Evolutionary conservation across 495 filamentous ascomycete species (phyloP), one percentile per base, ranked within the genome.

Genomic region (Penicillium ochrochloron): DNA sequence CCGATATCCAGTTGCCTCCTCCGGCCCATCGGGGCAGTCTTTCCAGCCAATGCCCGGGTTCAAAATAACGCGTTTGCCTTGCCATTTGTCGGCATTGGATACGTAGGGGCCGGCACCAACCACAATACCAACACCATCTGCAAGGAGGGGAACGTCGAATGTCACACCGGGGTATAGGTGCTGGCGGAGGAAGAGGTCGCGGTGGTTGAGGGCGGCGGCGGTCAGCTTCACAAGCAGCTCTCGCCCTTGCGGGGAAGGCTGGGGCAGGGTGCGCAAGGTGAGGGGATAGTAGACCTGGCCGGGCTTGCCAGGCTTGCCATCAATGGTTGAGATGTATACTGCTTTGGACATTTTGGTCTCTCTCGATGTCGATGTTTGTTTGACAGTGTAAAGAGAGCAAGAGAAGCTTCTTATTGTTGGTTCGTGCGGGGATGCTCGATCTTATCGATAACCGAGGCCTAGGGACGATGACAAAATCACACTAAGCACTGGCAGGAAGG

Each of bases 141-240:
- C 85, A 31, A 94, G 82, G 29, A 97, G 77, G 0, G 94, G 92
- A 33, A 85, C 75, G 55, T 84, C 79, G 74, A 96, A 96, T 17
- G 91, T 87, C 62, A 90, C 86, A 56, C 85, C 88, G 1, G 94
- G 94, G 82, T 97, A 97, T 12, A 96, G 86, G 69, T 93, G 89
- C 72, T 94, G 92, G 60, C 93, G 91, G 75, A 95, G 89, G 83
- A 96, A 96, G 69, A 94, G 84, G 75, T 97, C 93, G 59, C 92
- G 90, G 80, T 97, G 94, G 79, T 97, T 97, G 59, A 97, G 87
- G 17, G 93, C 87, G 10, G 89, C 90, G 48, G 92, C 90, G 35
- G 83, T 83, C 70, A 97, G 69, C 62, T 83, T 84, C 61, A 97
- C 69, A 35, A 92, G 80, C 62, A 96, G 75, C 66, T 95, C 86